Evolutionary conservation across 2,329 filamentous ascomycete species (phyloP).

Genomic region (Cladosporium sp.): DNA sequence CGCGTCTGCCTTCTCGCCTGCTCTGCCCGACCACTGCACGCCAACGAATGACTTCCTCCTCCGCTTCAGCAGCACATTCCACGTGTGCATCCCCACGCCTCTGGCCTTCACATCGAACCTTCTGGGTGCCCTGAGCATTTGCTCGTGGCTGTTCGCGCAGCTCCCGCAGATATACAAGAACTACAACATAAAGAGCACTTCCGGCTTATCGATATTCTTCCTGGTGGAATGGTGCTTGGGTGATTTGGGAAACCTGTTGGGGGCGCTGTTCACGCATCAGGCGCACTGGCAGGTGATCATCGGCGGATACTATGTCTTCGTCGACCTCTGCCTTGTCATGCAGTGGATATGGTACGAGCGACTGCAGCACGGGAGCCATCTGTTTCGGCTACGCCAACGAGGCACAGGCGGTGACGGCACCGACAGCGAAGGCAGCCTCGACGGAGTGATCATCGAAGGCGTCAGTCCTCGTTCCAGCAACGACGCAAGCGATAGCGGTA

Average conservation of each 20-base stretch:
- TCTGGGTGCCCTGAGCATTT: slow-evolving; percentile 56
- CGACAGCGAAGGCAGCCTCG: slow-evolving; percentile 16
- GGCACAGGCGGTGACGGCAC: slow-evolving; percentile 14
- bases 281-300: slow-evolving; percentile 62
- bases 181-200: slow-evolving; percentile 56
- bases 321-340: slow-evolving; percentile 55
- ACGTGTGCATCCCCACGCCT: slow-evolving; percentile 58
- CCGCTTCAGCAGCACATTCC: slow-evolving; percentile 52
- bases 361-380: slow-evolving; percentile 44
- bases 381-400: slow-evolving; percentile 31
- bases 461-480: slow-evolving; percentile 16
- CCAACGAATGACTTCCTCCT: slow-evolving; percentile 53
- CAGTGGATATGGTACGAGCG: slow-evolving; percentile 63
- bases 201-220: slow-evolving; percentile 60
- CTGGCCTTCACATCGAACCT: slow-evolving; percentile 56
- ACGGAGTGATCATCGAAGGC: slow-evolving; percentile 29
- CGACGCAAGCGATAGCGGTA: slow-evolving; percentile 14
- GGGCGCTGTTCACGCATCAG: slow-evolving; percentile 57
- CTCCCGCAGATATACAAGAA: slow-evolving; percentile 66
- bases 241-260: slow-evolving; percentile 57
- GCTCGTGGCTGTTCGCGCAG: slow-evolving; percentile 64
- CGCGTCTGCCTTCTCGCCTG: slow-evolving; percentile 5
- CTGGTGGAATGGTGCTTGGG: slow-evolving; percentile 60
- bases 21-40: slow-evolving; percentile 53
- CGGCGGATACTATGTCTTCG: slow-evolving; percentile 59